Evolutionary conservation across 495 filamentous ascomycete genomes (phyloP).

Genomic region (Aspergillus bertholletiae): DNA sequence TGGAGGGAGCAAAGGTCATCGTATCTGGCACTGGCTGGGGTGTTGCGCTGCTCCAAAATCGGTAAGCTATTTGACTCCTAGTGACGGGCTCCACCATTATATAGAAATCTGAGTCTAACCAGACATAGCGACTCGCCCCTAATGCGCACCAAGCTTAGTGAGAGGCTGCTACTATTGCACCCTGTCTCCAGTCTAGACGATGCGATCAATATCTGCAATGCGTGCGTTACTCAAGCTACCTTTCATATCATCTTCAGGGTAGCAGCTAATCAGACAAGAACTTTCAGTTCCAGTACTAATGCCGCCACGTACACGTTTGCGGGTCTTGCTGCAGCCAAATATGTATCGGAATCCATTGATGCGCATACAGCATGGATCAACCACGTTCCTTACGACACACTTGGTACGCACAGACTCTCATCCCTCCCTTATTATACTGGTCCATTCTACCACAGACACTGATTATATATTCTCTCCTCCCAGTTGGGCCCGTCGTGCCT

Average conservation of each 20-base stretch:
- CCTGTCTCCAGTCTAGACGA: constrained; percentile 40
- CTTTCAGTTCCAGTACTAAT: constrained; percentile 16
- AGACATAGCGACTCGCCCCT: constrained; percentile 21
- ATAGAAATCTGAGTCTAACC: neutral
- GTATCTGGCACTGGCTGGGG: constrained; percentile 32
- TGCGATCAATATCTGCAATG: constrained; percentile 38
- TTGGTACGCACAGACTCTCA: too few species aligned
- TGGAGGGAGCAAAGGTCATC: constrained; percentile 15
- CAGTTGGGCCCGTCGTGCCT: constrained; percentile 42
- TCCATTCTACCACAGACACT: neutral
- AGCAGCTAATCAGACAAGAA: neutral
- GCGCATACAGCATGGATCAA: constrained; percentile 45
- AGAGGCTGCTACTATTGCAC: constrained; percentile 34
- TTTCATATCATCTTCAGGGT: too few species aligned
- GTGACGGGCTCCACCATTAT: neutral
- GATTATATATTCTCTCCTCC: too few species aligned
- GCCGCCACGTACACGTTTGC: constrained; percentile 51
- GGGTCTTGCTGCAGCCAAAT: constrained; percentile 42
- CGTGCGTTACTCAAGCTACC: constrained; percentile 10
- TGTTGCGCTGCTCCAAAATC: constrained; percentile 28
- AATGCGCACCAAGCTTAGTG: constrained; percentile 25
- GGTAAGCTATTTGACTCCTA: constrained; percentile 17
- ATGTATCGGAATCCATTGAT: constrained; percentile 49
- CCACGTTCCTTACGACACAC: constrained; percentile 45
- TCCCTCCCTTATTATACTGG: too few species aligned